Evolutionary conservation across 768 basidiomycete genomes (phyloP).

Genomic region (Hericium erinaceus): DNA sequence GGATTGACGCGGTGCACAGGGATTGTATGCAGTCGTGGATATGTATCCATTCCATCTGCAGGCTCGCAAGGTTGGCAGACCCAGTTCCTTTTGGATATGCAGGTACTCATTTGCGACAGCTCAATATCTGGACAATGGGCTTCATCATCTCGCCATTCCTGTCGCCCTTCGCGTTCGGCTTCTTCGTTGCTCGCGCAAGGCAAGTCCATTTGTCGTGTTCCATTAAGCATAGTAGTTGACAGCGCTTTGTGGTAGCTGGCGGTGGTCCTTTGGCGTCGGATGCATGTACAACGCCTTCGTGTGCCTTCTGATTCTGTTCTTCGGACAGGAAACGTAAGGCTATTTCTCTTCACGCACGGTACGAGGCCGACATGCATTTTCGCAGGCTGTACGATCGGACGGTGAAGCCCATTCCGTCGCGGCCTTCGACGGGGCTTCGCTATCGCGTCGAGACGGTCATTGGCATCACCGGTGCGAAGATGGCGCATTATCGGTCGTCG

Average conservation of each 20-base stretch:
- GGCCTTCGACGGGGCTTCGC: constrained; percentile 25
- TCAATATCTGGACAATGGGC: constrained; percentile 67
- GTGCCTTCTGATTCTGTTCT: constrained; percentile 46
- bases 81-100: constrained; percentile 9
- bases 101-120: constrained; percentile 24
- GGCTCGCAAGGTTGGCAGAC: constrained; percentile 42
- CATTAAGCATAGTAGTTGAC: constrained; percentile 11
- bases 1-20: constrained; percentile 22
- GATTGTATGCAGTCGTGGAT: constrained; percentile 51
- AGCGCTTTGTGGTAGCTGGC: constrained; percentile 28
- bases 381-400: constrained; percentile 57
- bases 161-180: constrained; percentile 61
- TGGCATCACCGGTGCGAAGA: constrained; percentile 53
- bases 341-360: neutral
- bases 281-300: constrained; percentile 51
- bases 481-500: constrained; percentile 44
- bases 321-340: constrained; percentile 58
- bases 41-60: constrained; percentile 64
- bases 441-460: constrained; percentile 50
- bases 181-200: constrained; percentile 50
- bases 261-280: constrained; percentile 62
- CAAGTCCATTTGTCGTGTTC: constrained; percentile 27
- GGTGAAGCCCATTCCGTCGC: constrained; percentile 31
- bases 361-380: constrained; percentile 1
- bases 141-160: constrained; percentile 58